Conservation (phyloP, 2,329 filamentous ascomycete genomes). For the Aspergillus sergii region DNA sequence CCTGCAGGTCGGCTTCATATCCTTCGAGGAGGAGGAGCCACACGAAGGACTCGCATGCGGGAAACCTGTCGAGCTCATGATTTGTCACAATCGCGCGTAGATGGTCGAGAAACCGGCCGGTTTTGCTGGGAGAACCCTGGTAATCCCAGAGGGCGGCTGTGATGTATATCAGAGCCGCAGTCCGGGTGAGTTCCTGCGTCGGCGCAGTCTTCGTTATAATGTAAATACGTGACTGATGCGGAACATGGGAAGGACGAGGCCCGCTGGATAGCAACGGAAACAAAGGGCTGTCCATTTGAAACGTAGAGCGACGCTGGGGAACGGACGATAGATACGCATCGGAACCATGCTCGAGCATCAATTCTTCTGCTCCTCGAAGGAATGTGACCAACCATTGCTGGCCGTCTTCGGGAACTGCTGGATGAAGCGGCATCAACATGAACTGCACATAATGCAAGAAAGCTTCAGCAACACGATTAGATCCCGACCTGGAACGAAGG, state of each 20-base stretch:
- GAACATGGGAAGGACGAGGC: conserved; percentile 42
- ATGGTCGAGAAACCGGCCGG: conserved; percentile 36
- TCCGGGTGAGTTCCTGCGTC: conserved; percentile 40
- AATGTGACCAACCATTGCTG: conserved; percentile 37
- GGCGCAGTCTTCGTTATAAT: conserved; percentile 34
- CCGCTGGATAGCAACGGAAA: conserved; percentile 46
- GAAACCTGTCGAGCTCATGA: conserved; percentile 37
- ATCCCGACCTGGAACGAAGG: conserved; percentile 32
- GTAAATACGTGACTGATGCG: conserved; percentile 38
- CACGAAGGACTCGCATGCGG: conserved; percentile 42
- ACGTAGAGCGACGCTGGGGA: conserved; percentile 33
- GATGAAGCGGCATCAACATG: conserved; percentile 29
- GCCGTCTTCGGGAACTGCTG: conserved; percentile 19
- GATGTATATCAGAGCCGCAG: conserved; percentile 43
- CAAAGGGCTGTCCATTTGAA: conserved; percentile 41
- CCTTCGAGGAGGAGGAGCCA: conserved; percentile 44
- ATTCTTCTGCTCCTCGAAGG: conserved; percentile 36
- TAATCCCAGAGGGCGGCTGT: conserved; percentile 41
- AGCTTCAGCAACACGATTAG: conserved; percentile 26
- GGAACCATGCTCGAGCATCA: conserved; percentile 36
- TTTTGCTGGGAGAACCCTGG: conserved; percentile 32
- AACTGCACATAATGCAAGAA: conserved; percentile 41
- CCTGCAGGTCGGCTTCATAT: conserved; percentile 38
- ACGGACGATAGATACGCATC: conserved; percentile 29
- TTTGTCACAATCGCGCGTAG: conserved; percentile 28